Evolutionary conservation across 2,329 filamentous ascomycete genomes (phyloP).

Genomic region (Periconia macrospinosa): DNA sequence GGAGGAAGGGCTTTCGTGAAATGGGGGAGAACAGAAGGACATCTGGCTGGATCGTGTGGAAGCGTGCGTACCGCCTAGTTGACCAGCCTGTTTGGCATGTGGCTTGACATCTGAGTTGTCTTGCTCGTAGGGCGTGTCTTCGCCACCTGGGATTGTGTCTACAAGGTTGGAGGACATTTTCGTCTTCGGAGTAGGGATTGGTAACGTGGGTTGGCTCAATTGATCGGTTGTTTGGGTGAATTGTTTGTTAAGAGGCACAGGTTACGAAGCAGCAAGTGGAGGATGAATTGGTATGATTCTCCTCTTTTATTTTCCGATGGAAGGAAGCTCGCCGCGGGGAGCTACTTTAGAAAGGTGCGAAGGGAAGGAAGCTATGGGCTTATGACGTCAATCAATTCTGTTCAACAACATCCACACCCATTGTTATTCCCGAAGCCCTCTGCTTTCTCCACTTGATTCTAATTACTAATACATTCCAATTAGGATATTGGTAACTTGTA

Average conservation of each 20-base stretch:
- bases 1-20: neutral
- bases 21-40: neutral
- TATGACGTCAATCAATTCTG: neutral
- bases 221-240: too few species aligned
- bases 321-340: neutral
- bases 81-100: constrained; percentile 58
- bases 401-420: neutral
- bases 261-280: too few species aligned
- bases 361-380: neutral
- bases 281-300: too few species aligned
- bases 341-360: too few species aligned
- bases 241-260: too few species aligned
- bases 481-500: too few species aligned
- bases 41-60: neutral
- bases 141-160: constrained; percentile 62
- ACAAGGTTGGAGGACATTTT: constrained; percentile 59
- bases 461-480: neutral
- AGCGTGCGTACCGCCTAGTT: constrained; percentile 54
- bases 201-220: too few species aligned
- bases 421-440: neutral
- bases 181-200: constrained; percentile 1
- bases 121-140: constrained; percentile 65
- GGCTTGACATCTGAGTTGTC: constrained; percentile 54
- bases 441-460: neutral
- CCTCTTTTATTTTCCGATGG: neutral